Percentiles rank a stretch among this genome's conserved stretches.
Evolutionary conservation across 2,329 filamentous ascomycete species (phyloP).

Genomic region (Catunica adiposa): DNA sequence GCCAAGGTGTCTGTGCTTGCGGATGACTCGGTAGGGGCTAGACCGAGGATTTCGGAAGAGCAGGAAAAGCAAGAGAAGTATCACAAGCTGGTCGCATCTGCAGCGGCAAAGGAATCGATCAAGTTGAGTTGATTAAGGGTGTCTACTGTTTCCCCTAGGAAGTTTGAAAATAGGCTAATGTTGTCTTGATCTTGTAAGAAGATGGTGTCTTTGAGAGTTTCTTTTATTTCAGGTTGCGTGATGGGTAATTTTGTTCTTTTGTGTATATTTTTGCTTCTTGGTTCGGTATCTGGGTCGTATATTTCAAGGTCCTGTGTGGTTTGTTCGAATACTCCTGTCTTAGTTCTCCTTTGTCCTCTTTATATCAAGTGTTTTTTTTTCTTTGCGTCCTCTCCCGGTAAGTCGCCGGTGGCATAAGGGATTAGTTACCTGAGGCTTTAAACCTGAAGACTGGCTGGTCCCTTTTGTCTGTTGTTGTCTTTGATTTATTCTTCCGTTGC

Average conservation of each 20-base stretch:
- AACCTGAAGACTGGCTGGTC: too few relatives aligned
- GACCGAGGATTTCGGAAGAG: slow-evolving; percentile 18
- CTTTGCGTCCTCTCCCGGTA: neutral
- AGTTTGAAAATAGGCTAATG: neutral
- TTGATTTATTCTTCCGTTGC: too few relatives aligned
- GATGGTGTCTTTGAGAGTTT: neutral
- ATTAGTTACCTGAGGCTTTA: too few relatives aligned
- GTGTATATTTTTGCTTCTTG: neutral
- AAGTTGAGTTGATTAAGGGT: slow-evolving; percentile 7
- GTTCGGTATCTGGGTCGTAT: neutral
- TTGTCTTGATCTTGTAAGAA: neutral
- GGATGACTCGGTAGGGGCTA: neutral
- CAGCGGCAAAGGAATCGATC: slow-evolving; percentile 22
- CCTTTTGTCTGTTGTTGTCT: too few relatives aligned
- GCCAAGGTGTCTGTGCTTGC: neutral
- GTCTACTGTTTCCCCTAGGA: neutral
- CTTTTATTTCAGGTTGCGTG: slow-evolving; percentile 19
- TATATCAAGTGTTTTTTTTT: neutral
- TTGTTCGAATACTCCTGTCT: slow-evolving; percentile 1
- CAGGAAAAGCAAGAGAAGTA: slow-evolving; percentile 24
- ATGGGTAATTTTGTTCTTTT: slow-evolving; percentile 13
- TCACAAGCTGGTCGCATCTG: slow-evolving; percentile 24
- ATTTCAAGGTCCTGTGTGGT: slow-evolving; percentile 3
- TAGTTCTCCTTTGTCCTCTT: neutral
- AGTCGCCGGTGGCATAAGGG: neutral